Evolutionary conservation across 2,329 filamentous ascomycete species (phyloP).

Genomic region (Fusarium buharicum): DNA sequence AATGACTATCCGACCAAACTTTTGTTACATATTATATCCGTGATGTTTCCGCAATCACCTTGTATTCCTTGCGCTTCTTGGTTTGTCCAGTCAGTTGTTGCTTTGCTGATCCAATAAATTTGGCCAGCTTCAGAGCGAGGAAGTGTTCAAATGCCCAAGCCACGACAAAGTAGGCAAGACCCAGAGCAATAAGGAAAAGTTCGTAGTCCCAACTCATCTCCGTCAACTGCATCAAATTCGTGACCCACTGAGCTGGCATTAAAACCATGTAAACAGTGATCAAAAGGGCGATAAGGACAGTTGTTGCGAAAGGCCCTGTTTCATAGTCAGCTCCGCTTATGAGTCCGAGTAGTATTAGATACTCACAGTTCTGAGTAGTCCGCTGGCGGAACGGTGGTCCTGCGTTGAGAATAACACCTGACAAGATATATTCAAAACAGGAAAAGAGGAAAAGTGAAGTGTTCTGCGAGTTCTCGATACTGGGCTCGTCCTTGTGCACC

Average conservation of each 20-base stretch:
- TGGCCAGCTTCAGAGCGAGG: constrained; percentile 75
- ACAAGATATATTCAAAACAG: constrained; percentile 94
- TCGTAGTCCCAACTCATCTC: constrained; percentile 78
- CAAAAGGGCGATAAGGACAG: constrained; percentile 74
- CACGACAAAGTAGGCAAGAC: constrained; percentile 72
- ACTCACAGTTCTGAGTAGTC: constrained; percentile 80
- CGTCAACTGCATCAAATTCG: constrained; percentile 85
- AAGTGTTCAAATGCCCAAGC: constrained; percentile 79
- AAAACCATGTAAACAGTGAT: constrained; percentile 85
- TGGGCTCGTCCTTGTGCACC: constrained; percentile 80
- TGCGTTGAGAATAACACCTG: constrained; percentile 89
- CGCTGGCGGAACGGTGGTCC: constrained; percentile 88
- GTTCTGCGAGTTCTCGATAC: constrained; percentile 92
- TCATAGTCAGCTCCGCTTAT: constrained; percentile 5
- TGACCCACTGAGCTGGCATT: constrained; percentile 75
- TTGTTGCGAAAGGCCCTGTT: constrained; percentile 83
- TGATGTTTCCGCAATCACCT: constrained; percentile 74
- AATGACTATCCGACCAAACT: not conserved
- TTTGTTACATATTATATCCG: constrained; percentile 22
- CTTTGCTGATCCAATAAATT: constrained; percentile 71
- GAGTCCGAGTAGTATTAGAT: rapidly evolving
- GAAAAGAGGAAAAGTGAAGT: constrained; percentile 89
- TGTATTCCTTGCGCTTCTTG: constrained; percentile 90
- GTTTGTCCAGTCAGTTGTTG: constrained; percentile 65
- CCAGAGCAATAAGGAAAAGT: constrained; percentile 75